Percentiles rank a stretch among this genome's conserved stretches.
Evolutionary conservation across 768 basidiomycete species (phyloP).

Genomic region (Pleurotus tuber-regium): DNA sequence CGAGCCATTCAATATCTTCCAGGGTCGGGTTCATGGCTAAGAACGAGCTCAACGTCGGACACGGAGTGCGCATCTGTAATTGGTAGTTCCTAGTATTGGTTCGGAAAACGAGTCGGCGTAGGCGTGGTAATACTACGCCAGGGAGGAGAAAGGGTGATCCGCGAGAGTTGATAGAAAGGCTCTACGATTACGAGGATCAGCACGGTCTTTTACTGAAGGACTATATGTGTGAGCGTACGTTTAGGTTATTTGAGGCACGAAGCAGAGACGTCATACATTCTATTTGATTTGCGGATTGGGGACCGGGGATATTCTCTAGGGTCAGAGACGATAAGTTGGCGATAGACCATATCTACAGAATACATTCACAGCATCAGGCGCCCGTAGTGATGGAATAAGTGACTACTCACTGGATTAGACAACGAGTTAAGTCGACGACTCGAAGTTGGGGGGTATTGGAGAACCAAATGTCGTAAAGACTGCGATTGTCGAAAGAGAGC

Average conservation of each 20-base stretch:
- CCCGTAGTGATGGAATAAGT: not conserved
- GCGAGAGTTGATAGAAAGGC: not conserved
- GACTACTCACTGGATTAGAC: not conserved
- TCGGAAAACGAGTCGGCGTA: constrained; percentile 1
- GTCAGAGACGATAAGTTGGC: not conserved
- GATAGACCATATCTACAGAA: constrained; percentile 2
- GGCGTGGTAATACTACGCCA: not conserved
- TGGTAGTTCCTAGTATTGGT: not conserved
- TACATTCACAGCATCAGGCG: no score
- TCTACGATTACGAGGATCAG: not conserved
- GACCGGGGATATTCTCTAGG: not conserved
- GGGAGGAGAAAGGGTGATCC: not conserved
- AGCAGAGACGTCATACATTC: not conserved
- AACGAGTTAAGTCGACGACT: not conserved
- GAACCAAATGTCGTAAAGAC: not conserved
- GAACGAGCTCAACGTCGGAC: not conserved
- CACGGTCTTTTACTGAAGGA: no score
- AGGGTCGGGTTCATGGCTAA: not conserved
- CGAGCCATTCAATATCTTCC: constrained; percentile 5
- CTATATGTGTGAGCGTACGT: no score
- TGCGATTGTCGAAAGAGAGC: not conserved
- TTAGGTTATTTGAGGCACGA: not conserved
- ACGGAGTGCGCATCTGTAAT: not conserved
- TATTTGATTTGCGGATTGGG: not conserved
- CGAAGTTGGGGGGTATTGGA: not conserved